Evolutionary conservation across 768 basidiomycete genomes (phyloP), one percentile per base, ranked within the genome.

Genomic region (Suillus sp.): DNA sequence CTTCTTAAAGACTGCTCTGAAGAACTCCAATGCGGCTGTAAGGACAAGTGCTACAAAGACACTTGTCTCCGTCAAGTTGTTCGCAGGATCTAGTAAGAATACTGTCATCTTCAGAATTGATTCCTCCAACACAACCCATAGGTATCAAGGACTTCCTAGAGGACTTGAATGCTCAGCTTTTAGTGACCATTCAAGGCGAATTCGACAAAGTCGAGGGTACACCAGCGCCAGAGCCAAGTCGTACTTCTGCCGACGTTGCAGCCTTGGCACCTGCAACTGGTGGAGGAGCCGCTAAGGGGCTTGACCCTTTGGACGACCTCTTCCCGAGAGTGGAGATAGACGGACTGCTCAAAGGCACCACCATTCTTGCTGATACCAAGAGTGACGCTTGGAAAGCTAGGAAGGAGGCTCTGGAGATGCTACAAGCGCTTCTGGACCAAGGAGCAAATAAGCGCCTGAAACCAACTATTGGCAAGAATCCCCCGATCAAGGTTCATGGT

Each of bases 311-410:
- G 66, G 97, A 99, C 67, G 95, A 97, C 55, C 81, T 99, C 45
- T 96, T 97, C 74, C 97, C 97, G 32, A 87, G 97, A 34, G 92
- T 98, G 45, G 97, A 99, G 70, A 80, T 99, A 45, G 96, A 99
- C 67, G 81, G 85, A 60, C 76, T 99, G 30, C 79, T 99, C 60
- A 90, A 90, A 66, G 90, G 90, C 27, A 93, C 93, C 0, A 87
- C 88, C 5, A 90, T 96, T 54, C 76, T 97, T 18, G 81, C 87
- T 2, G 93, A 95, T 69, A 82, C 89, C 11, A 95, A 93, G 78
- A 96, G 89, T 68, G 96, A 96, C 66, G 89, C 94, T 0, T 99
- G 96, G 96, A 99, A 99, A 79, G 87, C 86, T 1, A 90, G 96
- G 78, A 99, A 99, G 74, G 96, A 98, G 70, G 95, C 93, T 3